phyloP scores from a whole-genome alignment of 306 rosid species.

The Benincasa hispida region DNA sequence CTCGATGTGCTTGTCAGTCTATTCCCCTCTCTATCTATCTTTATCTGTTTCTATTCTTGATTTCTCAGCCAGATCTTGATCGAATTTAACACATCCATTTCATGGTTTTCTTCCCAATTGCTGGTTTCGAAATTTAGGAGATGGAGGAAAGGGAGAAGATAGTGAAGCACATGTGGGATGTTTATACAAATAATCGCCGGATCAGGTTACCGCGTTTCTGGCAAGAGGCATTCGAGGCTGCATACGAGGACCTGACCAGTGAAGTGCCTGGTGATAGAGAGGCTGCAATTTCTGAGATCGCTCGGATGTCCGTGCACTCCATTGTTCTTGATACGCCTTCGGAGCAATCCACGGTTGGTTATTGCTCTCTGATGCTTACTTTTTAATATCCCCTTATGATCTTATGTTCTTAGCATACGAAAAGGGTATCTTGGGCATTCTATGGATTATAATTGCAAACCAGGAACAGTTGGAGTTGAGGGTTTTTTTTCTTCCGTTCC shows the following conservation, averaged over 20 bases:
- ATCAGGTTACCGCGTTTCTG: constrained; percentile 84
- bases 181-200: constrained; percentile 85
- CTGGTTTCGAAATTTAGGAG: constrained; percentile 35
- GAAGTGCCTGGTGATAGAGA: constrained; percentile 68
- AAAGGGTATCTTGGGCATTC: background rate
- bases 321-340: constrained; percentile 66
- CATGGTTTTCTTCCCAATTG: background rate
- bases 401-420: background rate
- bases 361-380: background rate
- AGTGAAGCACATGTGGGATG: constrained; percentile 97
- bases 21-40: background rate
- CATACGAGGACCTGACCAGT: constrained; percentile 78
- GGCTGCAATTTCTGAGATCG: constrained; percentile 73
- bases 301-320: constrained; percentile 84
- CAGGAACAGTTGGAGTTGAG: background rate
- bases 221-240: constrained; percentile 96
- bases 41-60: background rate
- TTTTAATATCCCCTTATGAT: background rate
- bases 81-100: background rate
- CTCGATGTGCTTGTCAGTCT: constrained; percentile 82
- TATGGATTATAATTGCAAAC: background rate
- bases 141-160: constrained; percentile 99
- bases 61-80: constrained; percentile 17
- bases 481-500: background rate
- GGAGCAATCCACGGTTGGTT: constrained; percentile 62